These are phyloP conservation scores for Actinomucor elegans DNA, from an alignment of 371 early-diverging fungal genomes.

Conservation along the genomic window DNA sequence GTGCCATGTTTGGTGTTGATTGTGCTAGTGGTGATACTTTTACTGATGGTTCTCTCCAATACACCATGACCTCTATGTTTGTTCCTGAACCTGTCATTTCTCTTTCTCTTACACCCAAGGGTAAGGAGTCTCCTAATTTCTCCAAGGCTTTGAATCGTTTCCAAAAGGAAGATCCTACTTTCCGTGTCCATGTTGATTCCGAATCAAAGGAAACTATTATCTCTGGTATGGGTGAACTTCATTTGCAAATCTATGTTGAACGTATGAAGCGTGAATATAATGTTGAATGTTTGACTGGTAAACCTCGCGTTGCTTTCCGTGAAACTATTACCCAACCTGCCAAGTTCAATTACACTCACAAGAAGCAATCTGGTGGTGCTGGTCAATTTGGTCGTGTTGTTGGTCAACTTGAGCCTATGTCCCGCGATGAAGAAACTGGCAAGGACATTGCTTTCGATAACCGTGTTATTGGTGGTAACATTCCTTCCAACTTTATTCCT, in stretches of 20 bases:
- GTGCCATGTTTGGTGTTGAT: conserved; percentile 97
- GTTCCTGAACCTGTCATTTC: conserved; percentile 98
- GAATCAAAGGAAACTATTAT: conserved; percentile 95
- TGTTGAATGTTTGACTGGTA: conserved; percentile 91
- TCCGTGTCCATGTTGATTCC: conserved; percentile 91
- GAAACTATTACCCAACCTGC: conserved; percentile 84
- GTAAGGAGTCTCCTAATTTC: conserved; percentile 90
- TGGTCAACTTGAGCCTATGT: conserved; percentile 91
- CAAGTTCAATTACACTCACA: conserved; percentile 95
- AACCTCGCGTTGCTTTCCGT: conserved; percentile 96
- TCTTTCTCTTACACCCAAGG: conserved; percentile 86
- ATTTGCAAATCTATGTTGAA: conserved; percentile 94
- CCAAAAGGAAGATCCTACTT: conserved; percentile 98
- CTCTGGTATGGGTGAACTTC: conserved; percentile 92
- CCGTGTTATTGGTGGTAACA: conserved; percentile 91
- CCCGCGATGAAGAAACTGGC: conserved; percentile 54
- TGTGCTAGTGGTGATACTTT: conserved; percentile 98
- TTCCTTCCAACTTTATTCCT: conserved; percentile 93
- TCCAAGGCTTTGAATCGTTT: conserved; percentile 93
- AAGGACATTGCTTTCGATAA: conserved; percentile 65
- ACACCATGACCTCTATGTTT: conserved; percentile 97
- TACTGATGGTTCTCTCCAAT: conserved; percentile 81
- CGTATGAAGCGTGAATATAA: conserved; percentile 97
- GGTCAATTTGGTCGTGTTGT: conserved; percentile 95
- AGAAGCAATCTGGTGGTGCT: conserved; percentile 97